Evolutionary conservation across 2,329 filamentous ascomycete species (phyloP).

Genomic region (Arachnopeziza araneosa): DNA sequence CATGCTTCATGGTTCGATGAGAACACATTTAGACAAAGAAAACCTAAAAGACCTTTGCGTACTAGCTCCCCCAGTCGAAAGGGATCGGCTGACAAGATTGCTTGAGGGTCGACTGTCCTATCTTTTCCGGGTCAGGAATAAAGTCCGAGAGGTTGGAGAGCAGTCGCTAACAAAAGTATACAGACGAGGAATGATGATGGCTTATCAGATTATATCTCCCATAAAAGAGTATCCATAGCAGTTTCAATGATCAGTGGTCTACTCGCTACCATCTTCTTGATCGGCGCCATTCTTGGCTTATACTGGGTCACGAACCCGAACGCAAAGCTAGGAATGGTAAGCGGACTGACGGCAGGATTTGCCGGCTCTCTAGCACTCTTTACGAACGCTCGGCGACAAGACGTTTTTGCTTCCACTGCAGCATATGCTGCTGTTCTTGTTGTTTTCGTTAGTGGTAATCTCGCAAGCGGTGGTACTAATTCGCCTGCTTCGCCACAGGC

Average conservation of each 20-base stretch:
- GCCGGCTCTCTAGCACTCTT: slow-evolving; percentile 15
- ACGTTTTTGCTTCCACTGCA: slow-evolving; percentile 19
- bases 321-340: slow-evolving; percentile 14
- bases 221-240: not conserved
- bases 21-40: not conserved
- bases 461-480: slow-evolving; percentile 1
- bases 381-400: slow-evolving; percentile 18
- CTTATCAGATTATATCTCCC: not conserved
- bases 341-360: slow-evolving; percentile 15
- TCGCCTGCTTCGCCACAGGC: too few species aligned
- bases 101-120: not conserved
- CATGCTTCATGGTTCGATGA: not conserved
- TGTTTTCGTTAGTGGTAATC: slow-evolving; percentile 19
- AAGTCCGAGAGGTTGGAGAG: too few species aligned
- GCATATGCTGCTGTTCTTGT: slow-evolving; percentile 20
- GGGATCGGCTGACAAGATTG: not conserved
- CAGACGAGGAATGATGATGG: not conserved
- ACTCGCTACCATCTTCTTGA: slow-evolving; percentile 9
- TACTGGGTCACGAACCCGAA: slow-evolving; percentile 9
- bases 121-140: not conserved
- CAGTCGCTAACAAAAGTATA: not conserved
- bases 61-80: not conserved
- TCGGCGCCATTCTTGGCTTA: slow-evolving; percentile 16
- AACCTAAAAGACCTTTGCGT: not conserved
- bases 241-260: not conserved